Evolutionary conservation across 441 rosid species (phyloP), one percentile per base, ranked within the genome.

Genomic region (Adansonia gregorii): DNA sequence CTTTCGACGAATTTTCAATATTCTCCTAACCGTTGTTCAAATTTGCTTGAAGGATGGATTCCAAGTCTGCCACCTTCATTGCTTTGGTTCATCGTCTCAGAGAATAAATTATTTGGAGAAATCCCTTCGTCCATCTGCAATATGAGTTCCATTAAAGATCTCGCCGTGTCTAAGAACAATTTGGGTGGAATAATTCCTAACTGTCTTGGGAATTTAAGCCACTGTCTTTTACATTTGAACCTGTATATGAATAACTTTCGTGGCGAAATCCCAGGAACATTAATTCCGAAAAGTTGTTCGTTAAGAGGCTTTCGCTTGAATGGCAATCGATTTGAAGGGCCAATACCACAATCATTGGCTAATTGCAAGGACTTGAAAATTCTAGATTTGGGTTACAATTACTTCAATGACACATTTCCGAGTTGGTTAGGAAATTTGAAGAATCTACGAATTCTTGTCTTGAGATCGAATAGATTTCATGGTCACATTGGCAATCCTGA

Each of bases 351-450:
- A 17, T 45, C 2, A 19, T 45, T 45, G 10, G 6, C 3, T 49
- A 74, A 77, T 19, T 74, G 82, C 66, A 63, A 6, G 17, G 45
- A 20, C 3, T 73, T 84, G 64, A 81, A 73, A 66, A 8, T 79
- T 5, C 6, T 81, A 12, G 78, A 84, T 20, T 39, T 82, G 0
- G 48, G 82, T 1, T 65, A 79, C 75, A 81, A 79, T 64, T 9
- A 27, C 48, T 74, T 77, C 2, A 64, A 77, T n/a, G 83, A 72
- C 31, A 59, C 80, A 10, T 6, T 84, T 72, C 58, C 80, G 55
- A 0, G 0, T 12, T 49, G n/a, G 54, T 49, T 49, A 49, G n/a
- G 54, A 49, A 49, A 49, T 12, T 11, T 49, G 4, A 11, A 49
- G 15, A 12, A 49, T 12, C 3, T 49, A 12, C 52, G 11, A 49